These are phyloP conservation scores for Beta macrorhiza DNA, from an alignment of 179 eudicot genomes.

Conservation along the genomic window DNA sequence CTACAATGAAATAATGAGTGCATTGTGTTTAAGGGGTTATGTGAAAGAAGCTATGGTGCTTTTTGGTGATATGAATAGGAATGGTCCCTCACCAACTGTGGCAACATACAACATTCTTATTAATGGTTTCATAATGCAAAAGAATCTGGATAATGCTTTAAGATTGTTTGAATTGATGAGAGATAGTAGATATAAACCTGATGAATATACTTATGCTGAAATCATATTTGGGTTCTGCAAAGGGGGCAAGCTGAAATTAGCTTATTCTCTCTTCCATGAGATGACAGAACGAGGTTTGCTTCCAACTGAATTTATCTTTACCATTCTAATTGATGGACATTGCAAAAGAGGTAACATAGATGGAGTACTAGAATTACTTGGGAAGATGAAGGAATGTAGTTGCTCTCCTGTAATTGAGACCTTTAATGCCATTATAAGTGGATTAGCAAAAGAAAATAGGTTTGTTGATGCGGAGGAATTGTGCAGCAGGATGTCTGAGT, in stretches of 20 bases:
- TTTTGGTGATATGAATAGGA: conserved; percentile 49
- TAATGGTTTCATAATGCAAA: conserved; percentile 42
- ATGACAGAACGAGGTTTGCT: conserved; percentile 54
- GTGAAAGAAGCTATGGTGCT: conserved; percentile 62
- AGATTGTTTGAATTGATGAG: conserved; percentile 56
- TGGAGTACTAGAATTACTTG: conserved; percentile 48
- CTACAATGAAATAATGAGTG: conserved; percentile 59
- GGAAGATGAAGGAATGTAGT: conserved; percentile 45
- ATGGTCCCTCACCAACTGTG: conserved; percentile 51
- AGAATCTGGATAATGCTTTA: conserved; percentile 51
- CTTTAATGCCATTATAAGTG: conserved; percentile 62
- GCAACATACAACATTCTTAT: conserved; percentile 69
- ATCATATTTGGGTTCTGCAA: conserved; percentile 71
- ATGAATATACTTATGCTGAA: conserved; percentile 60
- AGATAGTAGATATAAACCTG: conserved; percentile 58
- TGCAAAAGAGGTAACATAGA: conserved; percentile 57
- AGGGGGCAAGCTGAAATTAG: conserved; percentile 43
- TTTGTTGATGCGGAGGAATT: conserved; percentile 52
- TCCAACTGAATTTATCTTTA: conserved; percentile 54
- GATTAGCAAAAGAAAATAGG: conserved; percentile 48
- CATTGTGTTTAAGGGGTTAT: conserved; percentile 45
- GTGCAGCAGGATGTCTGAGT: conserved; percentile 41
- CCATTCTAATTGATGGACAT: conserved; percentile 62
- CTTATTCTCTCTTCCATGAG: conserved; percentile 47
- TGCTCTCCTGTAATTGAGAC: conserved; percentile 38